phyloP scores from a whole-genome alignment of 441 rosid genomes.

The Gossypium davidsonii region DNA sequence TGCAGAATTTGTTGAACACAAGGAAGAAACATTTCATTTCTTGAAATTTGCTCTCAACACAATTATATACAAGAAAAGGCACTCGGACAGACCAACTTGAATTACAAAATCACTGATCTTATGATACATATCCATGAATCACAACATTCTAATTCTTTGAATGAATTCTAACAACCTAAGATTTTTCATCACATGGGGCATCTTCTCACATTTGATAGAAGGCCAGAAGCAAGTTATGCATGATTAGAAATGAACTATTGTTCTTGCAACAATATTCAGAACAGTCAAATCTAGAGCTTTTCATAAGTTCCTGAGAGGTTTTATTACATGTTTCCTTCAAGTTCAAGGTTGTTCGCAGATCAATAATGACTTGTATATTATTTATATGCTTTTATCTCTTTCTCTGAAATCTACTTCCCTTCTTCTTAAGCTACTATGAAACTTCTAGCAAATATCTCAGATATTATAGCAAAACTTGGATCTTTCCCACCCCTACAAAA shows the following conservation, averaged over 20 bases:
- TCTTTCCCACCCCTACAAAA: not conserved
- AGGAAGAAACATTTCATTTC: not conserved
- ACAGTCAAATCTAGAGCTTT: not conserved
- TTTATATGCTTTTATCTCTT: not conserved
- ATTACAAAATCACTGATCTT: not conserved
- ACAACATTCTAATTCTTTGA: not conserved
- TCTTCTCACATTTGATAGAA: not conserved
- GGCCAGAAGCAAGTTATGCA: not conserved
- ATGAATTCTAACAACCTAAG: not conserved
- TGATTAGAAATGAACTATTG: not conserved
- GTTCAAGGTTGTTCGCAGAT: not conserved
- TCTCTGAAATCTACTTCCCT: not conserved
- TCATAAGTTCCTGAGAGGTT: not conserved
- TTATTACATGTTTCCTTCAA: not conserved
- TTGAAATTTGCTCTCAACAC: not conserved
- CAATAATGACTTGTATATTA: not conserved
- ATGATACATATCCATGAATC: not conserved
- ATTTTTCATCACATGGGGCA: not conserved
- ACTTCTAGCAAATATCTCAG: not conserved
- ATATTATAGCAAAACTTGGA: not conserved
- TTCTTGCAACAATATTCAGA: not conserved
- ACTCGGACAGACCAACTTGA: not conserved
- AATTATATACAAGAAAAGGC: not conserved
- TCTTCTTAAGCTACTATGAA: not conserved
- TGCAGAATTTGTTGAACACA: not conserved